These are phyloP conservation scores for Pseudopithomyces maydicus DNA, from an alignment of 2,329 filamentous ascomycete species.

Conservation along the genomic window DNA sequence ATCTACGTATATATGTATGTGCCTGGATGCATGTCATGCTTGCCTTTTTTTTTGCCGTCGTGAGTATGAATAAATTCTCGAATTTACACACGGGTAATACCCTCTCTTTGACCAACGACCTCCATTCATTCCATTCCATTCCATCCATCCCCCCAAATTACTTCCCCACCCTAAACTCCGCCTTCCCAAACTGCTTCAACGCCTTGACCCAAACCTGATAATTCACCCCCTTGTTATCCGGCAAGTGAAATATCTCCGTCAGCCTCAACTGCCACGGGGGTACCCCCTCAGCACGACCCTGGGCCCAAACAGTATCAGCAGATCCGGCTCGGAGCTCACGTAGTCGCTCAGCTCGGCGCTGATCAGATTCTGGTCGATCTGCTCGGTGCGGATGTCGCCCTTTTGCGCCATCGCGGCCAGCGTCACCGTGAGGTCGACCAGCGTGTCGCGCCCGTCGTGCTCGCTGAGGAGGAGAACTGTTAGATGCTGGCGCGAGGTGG, in stretches of 20 bases:
- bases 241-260: slow-evolving; percentile 83
- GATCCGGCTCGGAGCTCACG: slow-evolving; percentile 86
- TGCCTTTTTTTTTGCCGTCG: too few species aligned
- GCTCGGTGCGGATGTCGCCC: slow-evolving; percentile 77
- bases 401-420: slow-evolving; percentile 93
- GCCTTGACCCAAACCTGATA: slow-evolving; percentile 93
- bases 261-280: slow-evolving; percentile 95
- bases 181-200: slow-evolving; percentile 81
- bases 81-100: too few species aligned
- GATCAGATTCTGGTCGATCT: slow-evolving; percentile 85
- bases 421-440: slow-evolving; percentile 94
- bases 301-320: slow-evolving; percentile 85
- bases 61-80: too few species aligned
- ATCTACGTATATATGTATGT: too few species aligned
- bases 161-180: slow-evolving; percentile 83
- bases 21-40: too few species aligned
- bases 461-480: slow-evolving; percentile 80
- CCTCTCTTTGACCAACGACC: too few species aligned
- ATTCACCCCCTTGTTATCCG: slow-evolving; percentile 80
- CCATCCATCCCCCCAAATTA: slow-evolving; percentile 32
- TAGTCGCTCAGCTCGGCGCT: slow-evolving; percentile 81
- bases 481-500: slow-evolving; percentile 49
- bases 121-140: background rate
- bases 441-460: slow-evolving; percentile 87
- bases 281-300: slow-evolving; percentile 86